Base-by-base conservation (phyloP, 2,329 filamentous ascomycete species). In the Fusarium sp. region DNA sequence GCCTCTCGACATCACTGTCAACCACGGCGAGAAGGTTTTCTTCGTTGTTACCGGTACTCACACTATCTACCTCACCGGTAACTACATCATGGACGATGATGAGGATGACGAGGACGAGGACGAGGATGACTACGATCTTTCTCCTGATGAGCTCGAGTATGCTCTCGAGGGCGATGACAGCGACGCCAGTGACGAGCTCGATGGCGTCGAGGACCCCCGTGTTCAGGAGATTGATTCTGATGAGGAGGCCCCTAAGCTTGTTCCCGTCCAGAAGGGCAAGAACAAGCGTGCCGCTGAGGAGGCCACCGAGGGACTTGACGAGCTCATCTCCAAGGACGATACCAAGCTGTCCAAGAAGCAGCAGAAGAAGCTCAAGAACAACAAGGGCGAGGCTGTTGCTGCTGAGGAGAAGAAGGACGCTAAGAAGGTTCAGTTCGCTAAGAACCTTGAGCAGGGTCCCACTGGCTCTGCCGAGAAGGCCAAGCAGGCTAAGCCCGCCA, bases 371-470 rank as follows among this genome's bases (percentile, higher is more conserved):
- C 88, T 95, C 71, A 97, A 97, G 90, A 98, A 97, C 88, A 98
- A 98, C 87, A 93, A 97, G 80, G 96, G 95, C 73, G 92, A 98
- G 79, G 91, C 96, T 62, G 89, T 92, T 63, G 82, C 86, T 52
- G 83, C 84, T 44, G 88, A 91, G 74, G 83, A 87, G 70, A 83
- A 87, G 72, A 89, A 90, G 80, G 84, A 88, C 64, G 72, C 78
- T 65, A 98, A 98, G 89, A 98, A 98, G 87, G 96, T 99, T 65
- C 94, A 97, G 82, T 99, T 99, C 80, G 95, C 96, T 78, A 98
- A 98, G 88, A 94, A 98, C 82, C 93, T 99, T 68, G 96, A 98
- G 86, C 94, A 97, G 82, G 96, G 96, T 63, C 96, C 96, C 69
- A 97, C 94, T 43, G 90, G 91, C 71, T 91, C 92, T 59, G 83